Conservation (phyloP, 352 stramenopile genomes). For the Peronospora destructor region DNA sequence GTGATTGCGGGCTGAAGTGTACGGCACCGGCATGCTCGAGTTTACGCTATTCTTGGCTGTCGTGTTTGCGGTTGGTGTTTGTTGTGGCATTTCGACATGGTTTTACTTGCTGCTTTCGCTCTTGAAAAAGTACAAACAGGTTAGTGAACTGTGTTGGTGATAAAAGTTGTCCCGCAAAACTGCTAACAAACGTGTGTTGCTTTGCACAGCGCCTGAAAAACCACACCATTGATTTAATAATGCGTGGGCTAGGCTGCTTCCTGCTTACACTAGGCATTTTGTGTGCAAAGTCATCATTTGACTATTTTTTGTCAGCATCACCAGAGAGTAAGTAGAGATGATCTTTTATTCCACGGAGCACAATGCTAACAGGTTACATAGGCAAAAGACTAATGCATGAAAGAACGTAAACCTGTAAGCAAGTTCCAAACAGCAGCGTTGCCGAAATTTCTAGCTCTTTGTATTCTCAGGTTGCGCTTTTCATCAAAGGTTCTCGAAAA, state of each 20-base stretch:
- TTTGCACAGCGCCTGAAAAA: constrained; percentile 63
- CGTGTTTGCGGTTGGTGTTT: constrained; percentile 79
- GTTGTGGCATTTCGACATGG: constrained; percentile 82
- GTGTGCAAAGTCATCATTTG: constrained; percentile 81
- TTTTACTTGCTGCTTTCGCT: constrained; percentile 83
- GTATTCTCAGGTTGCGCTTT: no score
- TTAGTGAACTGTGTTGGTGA: constrained; percentile 17
- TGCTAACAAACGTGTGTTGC: constrained; percentile 4
- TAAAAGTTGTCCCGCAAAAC: neutral
- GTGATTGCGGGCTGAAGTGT: constrained; percentile 37
- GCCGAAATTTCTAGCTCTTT: neutral
- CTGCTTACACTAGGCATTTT: constrained; percentile 68
- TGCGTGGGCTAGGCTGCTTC: constrained; percentile 80
- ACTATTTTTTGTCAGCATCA: constrained; percentile 64
- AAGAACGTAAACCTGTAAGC: constrained; percentile 20
- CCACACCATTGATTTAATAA: constrained; percentile 77
- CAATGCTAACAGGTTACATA: neutral
- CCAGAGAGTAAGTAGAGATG: constrained; percentile 29
- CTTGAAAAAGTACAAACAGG: constrained; percentile 88
- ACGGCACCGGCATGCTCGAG: constrained; percentile 79
- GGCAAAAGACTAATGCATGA: constrained; percentile 11
- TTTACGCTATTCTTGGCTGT: constrained; percentile 81
- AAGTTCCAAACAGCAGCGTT: neutral
- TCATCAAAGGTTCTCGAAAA: no score
- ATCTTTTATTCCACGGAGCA: neutral